phyloP scores from a whole-genome alignment of 371 early-diverging fungal species.

The Haplosporangium sp. region DNA sequence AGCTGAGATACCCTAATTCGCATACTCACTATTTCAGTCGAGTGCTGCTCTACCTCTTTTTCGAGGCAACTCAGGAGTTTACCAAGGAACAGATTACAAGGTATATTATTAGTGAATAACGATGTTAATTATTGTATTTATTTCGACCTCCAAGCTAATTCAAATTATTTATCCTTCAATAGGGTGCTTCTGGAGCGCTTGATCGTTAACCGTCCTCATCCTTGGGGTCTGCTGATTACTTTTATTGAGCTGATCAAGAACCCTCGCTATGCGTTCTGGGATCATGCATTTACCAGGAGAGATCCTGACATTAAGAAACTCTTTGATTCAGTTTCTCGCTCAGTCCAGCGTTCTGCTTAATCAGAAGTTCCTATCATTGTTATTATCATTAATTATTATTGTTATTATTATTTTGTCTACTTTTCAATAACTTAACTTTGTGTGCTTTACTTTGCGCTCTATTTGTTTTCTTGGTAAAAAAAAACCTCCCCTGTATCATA shows the following conservation, averaged over 20 bases:
- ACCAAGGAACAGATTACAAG: constrained; percentile 95
- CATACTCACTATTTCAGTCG: constrained; percentile 96
- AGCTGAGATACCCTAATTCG: constrained; percentile 96
- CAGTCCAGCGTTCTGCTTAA: constrained; percentile 47
- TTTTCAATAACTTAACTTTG: constrained; percentile 5
- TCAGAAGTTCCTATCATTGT: not conserved
- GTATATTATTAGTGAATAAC: constrained; percentile 32
- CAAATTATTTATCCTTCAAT: constrained; percentile 8
- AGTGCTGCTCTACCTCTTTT: constrained; percentile 88
- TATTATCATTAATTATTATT: not conserved
- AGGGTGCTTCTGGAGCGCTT: constrained; percentile 94
- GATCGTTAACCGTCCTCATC: constrained; percentile 97
- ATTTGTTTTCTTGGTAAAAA: constrained; percentile 4
- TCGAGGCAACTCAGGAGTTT: constrained; percentile 83
- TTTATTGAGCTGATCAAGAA: constrained; percentile 97
- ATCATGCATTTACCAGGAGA: constrained; percentile 79
- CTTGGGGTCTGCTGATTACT: constrained; percentile 97
- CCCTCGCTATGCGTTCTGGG: constrained; percentile 91
- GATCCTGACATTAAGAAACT: constrained; percentile 81
- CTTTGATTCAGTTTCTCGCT: constrained; percentile 80
- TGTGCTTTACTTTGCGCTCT: not conserved
- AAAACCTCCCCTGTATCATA: not conserved
- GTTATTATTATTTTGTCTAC: not conserved
- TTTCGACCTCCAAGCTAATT: not conserved
- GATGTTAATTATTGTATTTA: too few species aligned